phyloP scores from a whole-genome alignment of 2,329 filamentous ascomycete genomes.

The Zasmidium citrigriseum region DNA sequence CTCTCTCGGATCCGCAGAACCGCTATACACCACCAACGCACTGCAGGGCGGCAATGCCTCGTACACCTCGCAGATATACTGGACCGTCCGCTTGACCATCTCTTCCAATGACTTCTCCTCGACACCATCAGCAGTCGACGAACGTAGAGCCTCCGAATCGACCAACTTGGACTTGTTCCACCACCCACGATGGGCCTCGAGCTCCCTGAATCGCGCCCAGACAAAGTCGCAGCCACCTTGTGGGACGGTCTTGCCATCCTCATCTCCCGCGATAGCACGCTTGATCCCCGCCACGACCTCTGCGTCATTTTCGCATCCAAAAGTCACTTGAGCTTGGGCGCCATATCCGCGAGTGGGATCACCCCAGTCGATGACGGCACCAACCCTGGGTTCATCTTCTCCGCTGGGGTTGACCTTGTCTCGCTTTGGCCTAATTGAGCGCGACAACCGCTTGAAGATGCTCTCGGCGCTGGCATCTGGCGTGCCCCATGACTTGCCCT shows the following conservation, averaged over 20 bases:
- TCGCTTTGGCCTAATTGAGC: conserved; percentile 41
- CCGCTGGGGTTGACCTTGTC: conserved; percentile 40
- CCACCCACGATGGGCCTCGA: conserved; percentile 63
- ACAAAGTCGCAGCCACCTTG: conserved; percentile 60
- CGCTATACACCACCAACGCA: conserved; percentile 63
- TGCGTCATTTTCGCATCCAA: conserved; percentile 59
- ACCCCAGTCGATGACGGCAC: conserved; percentile 87
- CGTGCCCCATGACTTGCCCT: conserved; percentile 82
- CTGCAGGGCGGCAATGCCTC: conserved; percentile 60
- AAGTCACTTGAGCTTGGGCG: conserved; percentile 55
- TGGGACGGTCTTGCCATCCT: conserved; percentile 44
- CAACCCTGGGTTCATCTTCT: conserved; percentile 56
- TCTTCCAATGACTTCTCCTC: conserved; percentile 39
- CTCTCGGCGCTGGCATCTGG: conserved; percentile 79
- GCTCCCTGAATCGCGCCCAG: conserved; percentile 63
- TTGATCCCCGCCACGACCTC: conserved; percentile 59
- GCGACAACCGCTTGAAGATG: conserved; percentile 77
- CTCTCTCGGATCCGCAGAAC: conserved; percentile 63
- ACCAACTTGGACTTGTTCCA: conserved; percentile 53
- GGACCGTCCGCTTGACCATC: conserved; percentile 53
- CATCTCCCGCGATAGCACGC: conserved; percentile 51
- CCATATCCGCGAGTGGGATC: conserved; percentile 67
- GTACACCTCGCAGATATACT: conserved; percentile 55
- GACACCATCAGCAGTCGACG: conserved; percentile 18
- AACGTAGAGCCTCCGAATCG: conserved; percentile 39